Conservation (phyloP, 2,329 filamentous ascomycete species). For the Xylariaceae sp. region DNA sequence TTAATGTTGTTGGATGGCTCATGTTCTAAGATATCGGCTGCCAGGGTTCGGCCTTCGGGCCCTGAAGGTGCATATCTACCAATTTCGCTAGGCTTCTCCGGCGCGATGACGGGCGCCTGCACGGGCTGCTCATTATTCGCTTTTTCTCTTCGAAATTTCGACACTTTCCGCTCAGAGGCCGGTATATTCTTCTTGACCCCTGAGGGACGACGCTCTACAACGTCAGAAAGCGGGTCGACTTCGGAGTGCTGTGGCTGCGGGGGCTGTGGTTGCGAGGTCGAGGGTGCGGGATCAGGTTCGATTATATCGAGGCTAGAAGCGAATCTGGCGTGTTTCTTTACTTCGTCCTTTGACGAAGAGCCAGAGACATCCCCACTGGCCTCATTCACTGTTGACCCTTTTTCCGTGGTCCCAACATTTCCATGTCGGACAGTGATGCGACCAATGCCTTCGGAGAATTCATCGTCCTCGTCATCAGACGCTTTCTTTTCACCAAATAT, state of each 20-base stretch:
- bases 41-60: slow-evolving; percentile 53
- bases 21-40: slow-evolving; percentile 56
- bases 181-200: slow-evolving; percentile 13
- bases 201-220: slow-evolving; percentile 43
- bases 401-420: slow-evolving; percentile 2
- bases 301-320: slow-evolving; percentile 30
- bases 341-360: slow-evolving; percentile 6
- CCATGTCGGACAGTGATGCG: slow-evolving; percentile 37
- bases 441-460: slow-evolving; percentile 37
- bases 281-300: slow-evolving; percentile 24
- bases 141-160: slow-evolving; percentile 49
- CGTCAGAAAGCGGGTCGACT: slow-evolving; percentile 49
- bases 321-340: slow-evolving; percentile 33
- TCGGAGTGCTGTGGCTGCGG: slow-evolving; percentile 21
- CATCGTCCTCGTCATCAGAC: slow-evolving; percentile 41
- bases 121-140: slow-evolving; percentile 11
- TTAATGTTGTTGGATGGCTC: slow-evolving; percentile 35
- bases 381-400: slow-evolving; percentile 25
- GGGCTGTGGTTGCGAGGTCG: slow-evolving; percentile 23
- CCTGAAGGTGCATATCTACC: slow-evolving; percentile 43
- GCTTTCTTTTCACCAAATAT: slow-evolving; percentile 37
- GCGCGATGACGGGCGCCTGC: slow-evolving; percentile 26
- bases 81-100: slow-evolving; percentile 43
- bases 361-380: background rate
- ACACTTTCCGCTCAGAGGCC: slow-evolving; percentile 40